Evolutionary conservation across 2,329 filamentous ascomycete species (phyloP).

Genomic region (Elsinoe perseae): DNA sequence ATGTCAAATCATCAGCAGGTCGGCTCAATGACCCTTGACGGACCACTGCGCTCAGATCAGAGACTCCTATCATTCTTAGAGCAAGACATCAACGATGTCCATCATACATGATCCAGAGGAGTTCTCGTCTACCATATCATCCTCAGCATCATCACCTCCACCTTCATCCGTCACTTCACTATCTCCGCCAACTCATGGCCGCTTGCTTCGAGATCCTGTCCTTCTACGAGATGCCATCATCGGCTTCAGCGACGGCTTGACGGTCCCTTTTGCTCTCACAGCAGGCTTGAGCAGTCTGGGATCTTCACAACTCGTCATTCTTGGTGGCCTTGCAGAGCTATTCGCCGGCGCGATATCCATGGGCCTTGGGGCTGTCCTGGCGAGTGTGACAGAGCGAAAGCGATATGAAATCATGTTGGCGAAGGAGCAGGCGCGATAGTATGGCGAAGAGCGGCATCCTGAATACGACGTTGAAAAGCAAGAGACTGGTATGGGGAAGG

Average conservation of each 20-base stretch:
- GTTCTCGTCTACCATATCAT: neutral
- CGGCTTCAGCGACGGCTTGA: constrained; percentile 70
- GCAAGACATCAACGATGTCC: neutral
- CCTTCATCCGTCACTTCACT: neutral
- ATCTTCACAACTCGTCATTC: constrained; percentile 30
- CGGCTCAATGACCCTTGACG: neutral
- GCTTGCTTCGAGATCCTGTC: constrained; percentile 29
- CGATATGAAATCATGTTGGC: constrained; percentile 45
- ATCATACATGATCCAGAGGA: neutral
- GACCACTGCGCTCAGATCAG: neutral
- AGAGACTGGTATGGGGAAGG: neutral
- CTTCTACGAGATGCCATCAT: constrained; percentile 60
- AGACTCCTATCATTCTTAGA: neutral
- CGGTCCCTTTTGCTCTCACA: constrained; percentile 70
- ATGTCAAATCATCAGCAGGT: neutral
- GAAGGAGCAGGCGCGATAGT: constrained; percentile 34
- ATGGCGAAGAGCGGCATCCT: neutral
- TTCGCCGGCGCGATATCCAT: constrained; percentile 70
- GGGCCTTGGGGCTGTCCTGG: constrained; percentile 68
- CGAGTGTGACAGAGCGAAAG: constrained; percentile 50
- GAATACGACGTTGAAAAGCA: neutral
- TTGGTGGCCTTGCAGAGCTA: constrained; percentile 66
- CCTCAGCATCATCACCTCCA: neutral
- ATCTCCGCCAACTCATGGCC: neutral
- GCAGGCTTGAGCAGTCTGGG: constrained; percentile 56